Base-by-base conservation (phyloP, 768 basidiomycete species). In the Pisolithus orientalis region DNA sequence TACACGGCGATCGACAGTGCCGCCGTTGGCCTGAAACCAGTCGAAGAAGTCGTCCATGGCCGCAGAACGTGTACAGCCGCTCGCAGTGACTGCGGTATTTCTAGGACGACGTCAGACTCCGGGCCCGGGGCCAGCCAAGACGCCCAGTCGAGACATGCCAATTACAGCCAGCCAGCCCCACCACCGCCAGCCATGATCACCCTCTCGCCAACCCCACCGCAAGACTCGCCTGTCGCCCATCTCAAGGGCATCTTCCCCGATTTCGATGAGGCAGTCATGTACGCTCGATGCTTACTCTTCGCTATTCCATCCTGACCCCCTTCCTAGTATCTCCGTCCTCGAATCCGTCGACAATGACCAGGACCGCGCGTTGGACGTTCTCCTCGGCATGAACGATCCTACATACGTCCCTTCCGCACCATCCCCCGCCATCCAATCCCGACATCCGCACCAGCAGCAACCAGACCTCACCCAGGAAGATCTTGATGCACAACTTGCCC, bases 351-450 rank as follows among this genome's bases (percentile, higher is more conserved):
- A 72, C n/a, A 77, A 83, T 10, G 72, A 88, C 57, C 82, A 90
- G 57, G 88, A 88, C 55, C 77, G 75, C 28, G 90, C 90, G 5
- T 76, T 92, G 51, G 90, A 93, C 59, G 70, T 76, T 1, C 74
- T 94, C 8, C 77, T 94, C 6, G 85, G 84, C 9, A 92, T 94
- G 90, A 90, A 78, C 68, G 91, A 94, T 69, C 90, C 90, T 1
- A 75, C 83, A 6, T 91, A 86, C 62, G 75, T 75, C 16, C 65
- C 82, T 4, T 63, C 73, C 13, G 58, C 56, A 31, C 27, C 43
- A 28, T 0, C 55, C 56, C 10, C 31, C 31, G 1, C 38, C 54
- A 16, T 49, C 28, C 8, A 14, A 31, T 21, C 34, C 42, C 13
- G 4, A 14, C 51, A 50, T 10, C 42, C 25, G 47, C 43, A 51